Evolutionary conservation across 2,329 filamentous ascomycete species (phyloP), one percentile per base, ranked within the genome.

Genomic region (Monilinia polystroma): DNA sequence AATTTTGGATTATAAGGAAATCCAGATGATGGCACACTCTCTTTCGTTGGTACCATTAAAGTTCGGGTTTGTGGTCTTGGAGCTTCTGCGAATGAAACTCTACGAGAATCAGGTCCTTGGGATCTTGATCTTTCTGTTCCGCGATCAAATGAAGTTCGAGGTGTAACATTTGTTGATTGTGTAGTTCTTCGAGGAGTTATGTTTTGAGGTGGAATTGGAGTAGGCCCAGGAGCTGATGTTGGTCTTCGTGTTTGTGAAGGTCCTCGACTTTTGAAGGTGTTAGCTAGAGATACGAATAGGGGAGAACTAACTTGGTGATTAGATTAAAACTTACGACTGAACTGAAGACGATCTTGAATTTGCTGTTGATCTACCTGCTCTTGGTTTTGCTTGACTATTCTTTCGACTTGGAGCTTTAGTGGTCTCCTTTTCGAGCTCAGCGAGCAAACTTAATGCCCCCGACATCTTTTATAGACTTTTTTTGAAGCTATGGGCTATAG

Each of bases 1-100:
- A 75, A 64, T 47, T 68, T 66, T 5, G 59, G 64, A n/a, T 70
- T 57, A 58, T 71, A 74, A 0, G 70, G 69, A 60, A 75, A 75
- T 20, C 73, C 73, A 1, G 73, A 74, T 6, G 72, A 71, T 26
- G 73, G 66, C 5, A 70, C 66, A 35, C 69, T 66, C 23, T 54
- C 70, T 43, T 70, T 73, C 12, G 72, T 73, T 1, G 67, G 60
- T 45, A 75, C 70, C 43, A 51, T 53, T 12, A 53, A 20, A 12
- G 56, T 49, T 32, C 64, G 29, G 1, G 47, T 51, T n/a, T 45
- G 45, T 20, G 64, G 64, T 53, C 56, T 45, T 35, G 51, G 56
- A 14, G 57, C 56, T 35, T 66, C 64, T 23, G 57, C 64, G 35
- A 66, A 66, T 41, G 64, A 66, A 23, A 66, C 49, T 20, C 64